Evolutionary conservation across 768 basidiomycete species (phyloP), one percentile per base, ranked within the genome.

Genomic region (Amyloporia xantha): DNA sequence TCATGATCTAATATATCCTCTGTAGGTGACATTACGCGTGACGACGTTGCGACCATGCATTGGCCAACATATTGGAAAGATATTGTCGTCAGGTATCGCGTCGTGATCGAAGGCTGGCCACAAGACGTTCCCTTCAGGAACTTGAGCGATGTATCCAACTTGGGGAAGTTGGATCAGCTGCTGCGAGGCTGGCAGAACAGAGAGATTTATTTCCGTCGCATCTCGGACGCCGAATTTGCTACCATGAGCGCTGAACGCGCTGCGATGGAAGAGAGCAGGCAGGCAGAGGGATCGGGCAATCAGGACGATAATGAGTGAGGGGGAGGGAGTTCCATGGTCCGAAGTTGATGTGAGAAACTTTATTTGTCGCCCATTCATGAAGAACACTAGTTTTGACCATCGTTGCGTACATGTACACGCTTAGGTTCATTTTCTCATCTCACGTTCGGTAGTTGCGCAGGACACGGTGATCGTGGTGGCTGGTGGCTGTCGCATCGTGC

Each of bases 91-190:
- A 56, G 59, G 41, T 63, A 63, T 41, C 57, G 50, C 38, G 62
- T 63, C 11, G 48, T 58, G 52, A 59, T 63, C 49, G 60, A 59
- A 24, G 62, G 62, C 5, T 61, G 60, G 62, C 60, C 62, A 28
- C 47, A 50, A 2, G 59, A 63, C 20, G 54, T 63, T 28, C 60
- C 60, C 20, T 63, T 63, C 56, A 56, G 55, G 49, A 63, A 63
- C 50, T 53, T 63, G 9, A 56, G 54, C 56, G 59, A 63, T 49
- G 55, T 63, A 23, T 54, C 62, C 7, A 63, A 63, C 56, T 44
- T 61, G 5, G 50, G 53, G 21, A 59, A 57, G 49, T 55, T 63
- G n/a, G 62, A 63, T 46, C 36, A 53, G 5, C 56, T 63, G 11
- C 51, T 59, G 15, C 49, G 48, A n/a, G 60, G 60, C 5, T 63